These are phyloP conservation scores for Mycena maculata DNA, from an alignment of 768 basidiomycete species.

Conservation along the genomic window DNA sequence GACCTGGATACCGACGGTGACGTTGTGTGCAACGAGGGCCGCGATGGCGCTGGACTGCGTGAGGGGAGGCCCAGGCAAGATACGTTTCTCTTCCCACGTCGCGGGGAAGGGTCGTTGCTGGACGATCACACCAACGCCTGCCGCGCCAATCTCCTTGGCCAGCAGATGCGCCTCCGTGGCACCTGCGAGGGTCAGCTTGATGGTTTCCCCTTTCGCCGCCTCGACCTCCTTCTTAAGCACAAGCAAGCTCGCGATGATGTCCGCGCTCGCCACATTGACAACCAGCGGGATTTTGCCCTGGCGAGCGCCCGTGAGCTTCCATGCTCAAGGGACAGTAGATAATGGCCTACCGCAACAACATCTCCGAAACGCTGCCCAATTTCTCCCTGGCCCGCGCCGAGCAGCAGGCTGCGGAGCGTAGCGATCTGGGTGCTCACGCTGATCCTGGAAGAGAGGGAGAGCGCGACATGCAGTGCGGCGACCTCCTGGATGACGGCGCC, in stretches of 20 bases:
- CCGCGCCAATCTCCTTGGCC: constrained; percentile 69
- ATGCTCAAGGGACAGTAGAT: constrained; percentile 39
- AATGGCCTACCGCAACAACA: not conserved
- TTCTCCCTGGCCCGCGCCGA: constrained; percentile 45
- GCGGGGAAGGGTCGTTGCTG: constrained; percentile 71
- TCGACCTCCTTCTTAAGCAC: constrained; percentile 69
- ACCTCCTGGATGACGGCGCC: constrained; percentile 73
- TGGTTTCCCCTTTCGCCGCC: constrained; percentile 42
- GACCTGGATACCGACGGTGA: constrained; percentile 74
- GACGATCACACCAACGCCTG: constrained; percentile 77
- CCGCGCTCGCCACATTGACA: constrained; percentile 75
- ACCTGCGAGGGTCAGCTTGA: constrained; percentile 64
- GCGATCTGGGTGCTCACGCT: constrained; percentile 77
- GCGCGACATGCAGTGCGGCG: constrained; percentile 73
- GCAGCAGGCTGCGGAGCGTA: constrained; percentile 60
- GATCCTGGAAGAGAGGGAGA: constrained; percentile 49
- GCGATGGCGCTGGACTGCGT: constrained; percentile 69
- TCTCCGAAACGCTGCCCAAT: constrained; percentile 47
- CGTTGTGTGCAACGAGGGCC: constrained; percentile 65
- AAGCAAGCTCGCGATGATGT: constrained; percentile 79
- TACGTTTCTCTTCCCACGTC: constrained; percentile 70
- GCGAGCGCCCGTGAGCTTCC: not conserved
- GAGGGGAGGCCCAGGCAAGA: constrained; percentile 78
- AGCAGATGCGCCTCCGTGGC: constrained; percentile 73
- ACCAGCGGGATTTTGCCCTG: constrained; percentile 75